Conservation (phyloP, 495 filamentous ascomycete genomes). For the Massariosphaeria phaeospora region DNA sequence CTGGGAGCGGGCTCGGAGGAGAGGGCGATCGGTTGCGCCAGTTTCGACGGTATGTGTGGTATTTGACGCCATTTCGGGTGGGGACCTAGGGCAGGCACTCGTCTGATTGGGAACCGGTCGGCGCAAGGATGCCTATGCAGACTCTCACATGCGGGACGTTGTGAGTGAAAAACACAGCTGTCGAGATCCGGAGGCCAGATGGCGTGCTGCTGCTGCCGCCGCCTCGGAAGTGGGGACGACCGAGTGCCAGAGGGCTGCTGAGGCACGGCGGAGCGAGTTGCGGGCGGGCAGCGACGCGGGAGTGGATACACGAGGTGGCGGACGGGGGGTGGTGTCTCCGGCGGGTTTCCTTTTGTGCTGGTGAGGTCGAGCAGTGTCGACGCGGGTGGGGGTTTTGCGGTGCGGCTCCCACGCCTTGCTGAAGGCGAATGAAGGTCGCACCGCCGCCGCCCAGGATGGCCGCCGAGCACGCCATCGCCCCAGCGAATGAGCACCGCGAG, state of each 20-base stretch:
- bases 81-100: background rate
- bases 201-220: conserved; percentile 17
- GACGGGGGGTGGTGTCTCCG: background rate
- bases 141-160: background rate
- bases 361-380: background rate
- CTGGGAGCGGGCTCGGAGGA: background rate
- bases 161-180: background rate
- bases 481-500: conserved; percentile 4
- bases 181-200: conserved; percentile 20
- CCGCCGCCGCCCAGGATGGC: too few species aligned
- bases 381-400: background rate
- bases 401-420: background rate
- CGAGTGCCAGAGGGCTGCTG: background rate
- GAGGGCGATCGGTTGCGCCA: conserved; percentile 12
- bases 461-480: conserved; percentile 2
- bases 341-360: conserved; percentile 5
- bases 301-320: too few species aligned
- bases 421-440: too few species aligned
- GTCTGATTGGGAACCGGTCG: conserved; percentile 1
- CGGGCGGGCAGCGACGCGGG: background rate
- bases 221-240: background rate
- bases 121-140: conserved; percentile 23
- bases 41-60: conserved; percentile 10
- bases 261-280: background rate
- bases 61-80: conserved; percentile 30